A percentile compares a stretch with the other conserved stretches of the same genome.
Evolutionary conservation across 1,284 basidiomycete species (phyloP).

Genomic region (Meira nashicola): DNA sequence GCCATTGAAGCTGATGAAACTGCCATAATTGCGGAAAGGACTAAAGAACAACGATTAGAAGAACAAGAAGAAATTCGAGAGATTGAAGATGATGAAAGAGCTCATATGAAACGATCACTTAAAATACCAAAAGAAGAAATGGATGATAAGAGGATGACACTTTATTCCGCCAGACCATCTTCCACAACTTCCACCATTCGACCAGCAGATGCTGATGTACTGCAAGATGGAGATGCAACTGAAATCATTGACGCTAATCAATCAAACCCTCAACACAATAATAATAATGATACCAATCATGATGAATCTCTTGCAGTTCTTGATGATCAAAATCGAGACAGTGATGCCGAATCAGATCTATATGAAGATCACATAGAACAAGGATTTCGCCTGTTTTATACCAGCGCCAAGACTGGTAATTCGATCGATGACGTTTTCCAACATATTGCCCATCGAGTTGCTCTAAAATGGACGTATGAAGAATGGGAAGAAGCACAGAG

Average conservation of each 20-base stretch:
- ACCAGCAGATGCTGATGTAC: background rate
- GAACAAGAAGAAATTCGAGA: too few species aligned
- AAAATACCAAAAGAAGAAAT: background rate
- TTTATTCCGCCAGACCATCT: conserved; percentile 9
- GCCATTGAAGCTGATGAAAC: too few species aligned
- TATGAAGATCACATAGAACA: conserved; percentile 18
- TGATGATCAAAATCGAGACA: conserved; percentile 11
- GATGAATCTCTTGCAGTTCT: conserved; percentile 6
- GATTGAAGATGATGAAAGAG: background rate
- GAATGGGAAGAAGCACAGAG: conserved; percentile 5
- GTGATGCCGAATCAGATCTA: background rate
- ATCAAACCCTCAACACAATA: background rate
- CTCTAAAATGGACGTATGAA: conserved; percentile 15
- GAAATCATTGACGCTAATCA: too few species aligned
- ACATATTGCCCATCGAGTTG: conserved; percentile 30
- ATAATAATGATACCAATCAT: background rate
- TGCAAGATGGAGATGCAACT: too few species aligned
- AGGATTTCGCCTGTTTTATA: conserved; percentile 44
- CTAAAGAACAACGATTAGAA: too few species aligned
- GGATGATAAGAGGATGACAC: background rate
- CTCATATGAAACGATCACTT: background rate
- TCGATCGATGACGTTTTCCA: conserved; percentile 33
- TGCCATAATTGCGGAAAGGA: too few species aligned
- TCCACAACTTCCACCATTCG: conserved; percentile 3
- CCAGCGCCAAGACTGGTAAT: conserved; percentile 29